Conservation (phyloP, 257 asterid genomes). For the Fraxinus pennsylvanica region DNA sequence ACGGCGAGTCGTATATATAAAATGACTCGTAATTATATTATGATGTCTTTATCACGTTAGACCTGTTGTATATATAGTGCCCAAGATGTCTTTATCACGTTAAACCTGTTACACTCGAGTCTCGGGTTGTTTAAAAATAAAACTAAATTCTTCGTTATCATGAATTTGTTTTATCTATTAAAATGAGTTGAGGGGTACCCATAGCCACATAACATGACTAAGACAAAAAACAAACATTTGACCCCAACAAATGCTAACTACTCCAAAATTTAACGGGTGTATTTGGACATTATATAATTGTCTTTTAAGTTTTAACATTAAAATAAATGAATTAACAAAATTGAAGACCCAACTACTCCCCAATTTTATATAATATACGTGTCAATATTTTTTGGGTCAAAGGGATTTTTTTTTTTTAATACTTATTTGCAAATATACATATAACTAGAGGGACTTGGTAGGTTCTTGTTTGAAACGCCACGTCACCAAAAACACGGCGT, state of each 20-base stretch:
- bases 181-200: background rate
- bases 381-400: slow-evolving; percentile 17
- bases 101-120: too few relatives aligned
- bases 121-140: too few relatives aligned
- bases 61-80: too few relatives aligned
- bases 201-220: background rate
- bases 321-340: slow-evolving; percentile 12
- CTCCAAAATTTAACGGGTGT: slow-evolving; percentile 35
- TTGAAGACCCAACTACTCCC: slow-evolving; percentile 47
- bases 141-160: too few relatives aligned
- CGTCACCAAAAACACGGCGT: slow-evolving; percentile 76
- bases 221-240: background rate
- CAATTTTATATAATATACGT: slow-evolving; percentile 27
- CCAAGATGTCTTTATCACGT: too few relatives aligned
- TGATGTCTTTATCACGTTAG: too few relatives aligned
- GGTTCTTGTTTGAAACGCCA: slow-evolving; percentile 51
- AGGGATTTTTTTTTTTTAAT: slow-evolving; percentile 2
- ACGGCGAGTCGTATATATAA: too few relatives aligned
- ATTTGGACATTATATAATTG: slow-evolving; percentile 39
- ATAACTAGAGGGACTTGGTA: slow-evolving; percentile 12
- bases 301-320: slow-evolving; percentile 1
- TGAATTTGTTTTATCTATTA: background rate
- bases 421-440: slow-evolving; percentile 6
- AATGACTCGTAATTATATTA: too few relatives aligned
- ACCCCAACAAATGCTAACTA: slow-evolving; percentile 37